Evolutionary conservation across 306 rosid genomes (phyloP).

Genomic region (Fragaria vesca): DNA sequence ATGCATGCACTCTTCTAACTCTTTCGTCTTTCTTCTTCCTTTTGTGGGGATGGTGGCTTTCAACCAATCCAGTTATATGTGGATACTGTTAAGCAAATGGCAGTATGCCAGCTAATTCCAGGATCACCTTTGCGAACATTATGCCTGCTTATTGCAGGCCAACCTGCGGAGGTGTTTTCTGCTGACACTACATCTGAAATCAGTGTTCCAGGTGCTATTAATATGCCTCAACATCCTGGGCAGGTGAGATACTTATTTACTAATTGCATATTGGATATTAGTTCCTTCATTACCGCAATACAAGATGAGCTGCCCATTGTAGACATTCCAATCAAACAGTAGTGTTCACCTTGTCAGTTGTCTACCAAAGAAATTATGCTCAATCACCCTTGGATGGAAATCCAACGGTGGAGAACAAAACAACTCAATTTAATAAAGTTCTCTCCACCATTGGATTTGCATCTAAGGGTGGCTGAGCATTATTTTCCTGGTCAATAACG

Average conservation of each 20-base stretch:
- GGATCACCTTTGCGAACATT: slow-evolving; percentile 94
- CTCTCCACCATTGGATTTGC: too few relatives aligned
- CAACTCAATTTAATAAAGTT: too few relatives aligned
- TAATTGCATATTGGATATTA: background rate
- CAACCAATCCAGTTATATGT: slow-evolving; percentile 70
- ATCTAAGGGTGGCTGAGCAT: too few relatives aligned
- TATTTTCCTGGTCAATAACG: too few relatives aligned
- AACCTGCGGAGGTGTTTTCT: slow-evolving; percentile 88
- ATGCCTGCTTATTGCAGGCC: slow-evolving; percentile 92
- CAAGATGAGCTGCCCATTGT: background rate
- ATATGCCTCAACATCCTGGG: slow-evolving; percentile 47
- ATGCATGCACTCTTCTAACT: slow-evolving; percentile 4
- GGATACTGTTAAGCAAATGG: slow-evolving; percentile 96
- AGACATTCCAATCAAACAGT: background rate
- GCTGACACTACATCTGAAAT: slow-evolving; percentile 24
- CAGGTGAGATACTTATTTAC: slow-evolving; percentile 51
- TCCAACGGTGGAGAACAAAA: too few relatives aligned
- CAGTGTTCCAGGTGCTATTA: slow-evolving; percentile 38
- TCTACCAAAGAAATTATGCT: too few relatives aligned
- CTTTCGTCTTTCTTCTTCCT: background rate
- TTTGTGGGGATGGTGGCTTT: slow-evolving; percentile 23
- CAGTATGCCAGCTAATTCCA: slow-evolving; percentile 66
- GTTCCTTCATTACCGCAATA: background rate
- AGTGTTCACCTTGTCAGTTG: too few relatives aligned
- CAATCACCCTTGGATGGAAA: too few relatives aligned